phyloP scores from a whole-genome alignment of 257 asterid species.

The Salvia miltiorrhiza region DNA sequence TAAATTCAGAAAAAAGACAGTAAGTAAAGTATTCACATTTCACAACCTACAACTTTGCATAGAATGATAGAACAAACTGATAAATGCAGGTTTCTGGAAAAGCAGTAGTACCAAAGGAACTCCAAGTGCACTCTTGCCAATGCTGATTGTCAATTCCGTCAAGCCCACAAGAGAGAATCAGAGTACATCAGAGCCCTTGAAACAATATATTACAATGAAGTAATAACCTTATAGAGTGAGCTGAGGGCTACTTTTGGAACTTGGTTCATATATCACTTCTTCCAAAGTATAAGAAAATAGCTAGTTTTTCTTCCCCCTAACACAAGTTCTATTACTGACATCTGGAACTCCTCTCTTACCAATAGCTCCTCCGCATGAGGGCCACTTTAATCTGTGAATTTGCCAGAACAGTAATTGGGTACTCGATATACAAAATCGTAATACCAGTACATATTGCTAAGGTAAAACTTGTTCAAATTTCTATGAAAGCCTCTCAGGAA shows the following conservation, averaged over 20 bases:
- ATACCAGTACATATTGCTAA: neutral
- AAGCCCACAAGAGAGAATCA: conserved; percentile 26
- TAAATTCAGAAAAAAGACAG: conserved; percentile 18
- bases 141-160: conserved; percentile 32
- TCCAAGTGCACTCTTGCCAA: conserved; percentile 39
- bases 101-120: conserved; percentile 37
- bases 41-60: conserved; percentile 12
- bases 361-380: conserved; percentile 8
- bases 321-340: neutral
- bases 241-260: neutral
- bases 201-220: conserved; percentile 3
- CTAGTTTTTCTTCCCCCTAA: neutral
- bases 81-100: conserved; percentile 10
- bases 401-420: neutral
- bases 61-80: neutral
- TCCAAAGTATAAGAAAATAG: neutral
- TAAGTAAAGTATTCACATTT: conserved; percentile 15
- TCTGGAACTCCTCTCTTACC: conserved; percentile 1
- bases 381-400: conserved; percentile 6
- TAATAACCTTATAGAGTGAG: neutral
- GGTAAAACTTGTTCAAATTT: neutral
- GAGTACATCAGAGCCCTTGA: conserved; percentile 14
- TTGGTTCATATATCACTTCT: neutral
- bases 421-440: neutral
- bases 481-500: neutral